Evolutionary conservation across 371 early-diverging fungal genomes (phyloP).

Genomic region (Apophysomyces trapeziformis): DNA sequence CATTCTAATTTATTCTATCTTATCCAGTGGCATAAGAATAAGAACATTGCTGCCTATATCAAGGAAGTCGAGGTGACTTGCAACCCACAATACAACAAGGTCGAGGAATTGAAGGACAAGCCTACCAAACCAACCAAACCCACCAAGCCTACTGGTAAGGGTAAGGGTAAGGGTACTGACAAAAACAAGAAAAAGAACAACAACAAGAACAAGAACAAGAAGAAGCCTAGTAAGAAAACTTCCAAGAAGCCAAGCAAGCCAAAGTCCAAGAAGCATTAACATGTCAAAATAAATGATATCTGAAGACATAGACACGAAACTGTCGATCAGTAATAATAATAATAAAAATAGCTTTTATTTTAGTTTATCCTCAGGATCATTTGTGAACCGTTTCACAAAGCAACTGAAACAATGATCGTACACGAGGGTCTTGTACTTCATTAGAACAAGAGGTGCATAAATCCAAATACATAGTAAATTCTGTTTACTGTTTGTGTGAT

Average conservation of each 20-base stretch:
- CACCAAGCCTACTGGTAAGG: neutral
- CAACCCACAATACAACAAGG: conserved; percentile 24
- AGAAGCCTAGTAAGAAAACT: neutral
- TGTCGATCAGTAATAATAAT: too few species aligned
- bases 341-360: neutral
- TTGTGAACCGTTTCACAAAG: too few species aligned
- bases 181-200: neutral
- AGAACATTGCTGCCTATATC: conserved; percentile 21
- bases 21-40: conserved; percentile 23
- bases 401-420: too few species aligned
- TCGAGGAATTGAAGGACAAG: conserved; percentile 10
- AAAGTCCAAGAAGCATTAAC: neutral
- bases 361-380: too few species aligned
- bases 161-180: neutral
- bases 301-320: too few species aligned
- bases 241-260: neutral
- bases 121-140: neutral
- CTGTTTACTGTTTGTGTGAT: too few species aligned
- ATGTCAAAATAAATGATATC: neutral
- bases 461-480: too few species aligned
- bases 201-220: neutral
- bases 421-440: too few species aligned
- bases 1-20: neutral
- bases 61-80: conserved; percentile 22
- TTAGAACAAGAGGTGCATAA: too few species aligned